Conservation (phyloP, 495 filamentous ascomycete species). For the Melanomma pulvis-pyrius region DNA sequence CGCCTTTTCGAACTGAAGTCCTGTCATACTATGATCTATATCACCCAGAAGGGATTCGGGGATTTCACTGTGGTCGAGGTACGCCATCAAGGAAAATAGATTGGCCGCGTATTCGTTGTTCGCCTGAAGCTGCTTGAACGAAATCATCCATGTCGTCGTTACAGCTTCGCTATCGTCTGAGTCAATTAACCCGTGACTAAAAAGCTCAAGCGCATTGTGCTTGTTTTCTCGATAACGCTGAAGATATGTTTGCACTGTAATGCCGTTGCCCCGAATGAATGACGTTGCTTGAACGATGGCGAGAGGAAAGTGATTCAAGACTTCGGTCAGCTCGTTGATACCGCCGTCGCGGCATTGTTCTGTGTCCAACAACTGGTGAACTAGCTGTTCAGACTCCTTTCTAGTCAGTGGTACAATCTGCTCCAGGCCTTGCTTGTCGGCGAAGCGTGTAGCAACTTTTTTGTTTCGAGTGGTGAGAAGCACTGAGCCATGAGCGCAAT, state of each 20-base stretch:
- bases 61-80: slow-evolving; percentile 1
- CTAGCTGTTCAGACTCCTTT: slow-evolving; percentile 6
- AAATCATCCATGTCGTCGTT: slow-evolving; percentile 12
- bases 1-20: not conserved
- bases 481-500: slow-evolving; percentile 8
- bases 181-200: not conserved
- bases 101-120: slow-evolving; percentile 8
- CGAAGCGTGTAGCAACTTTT: not conserved
- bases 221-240: slow-evolving; percentile 11
- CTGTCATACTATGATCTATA: not conserved
- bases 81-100: slow-evolving; percentile 7
- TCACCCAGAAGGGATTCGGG: not conserved
- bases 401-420: not conserved
- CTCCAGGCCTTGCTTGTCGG: not conserved
- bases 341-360: not conserved
- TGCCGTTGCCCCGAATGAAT: slow-evolving; percentile 7
- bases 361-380: not conserved
- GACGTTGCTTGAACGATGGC: slow-evolving; percentile 6
- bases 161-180: not conserved
- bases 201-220: slow-evolving; percentile 5
- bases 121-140: slow-evolving; percentile 2
- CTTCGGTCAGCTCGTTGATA: not conserved
- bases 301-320: slow-evolving; percentile 10
- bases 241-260: slow-evolving; percentile 6
- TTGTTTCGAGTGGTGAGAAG: slow-evolving; percentile 11